A percentile compares a stretch with the other conserved stretches of the same genome.
These are phyloP conservation scores for Trametes cingulata DNA, from an alignment of 768 basidiomycete genomes.

Conservation along the genomic window DNA sequence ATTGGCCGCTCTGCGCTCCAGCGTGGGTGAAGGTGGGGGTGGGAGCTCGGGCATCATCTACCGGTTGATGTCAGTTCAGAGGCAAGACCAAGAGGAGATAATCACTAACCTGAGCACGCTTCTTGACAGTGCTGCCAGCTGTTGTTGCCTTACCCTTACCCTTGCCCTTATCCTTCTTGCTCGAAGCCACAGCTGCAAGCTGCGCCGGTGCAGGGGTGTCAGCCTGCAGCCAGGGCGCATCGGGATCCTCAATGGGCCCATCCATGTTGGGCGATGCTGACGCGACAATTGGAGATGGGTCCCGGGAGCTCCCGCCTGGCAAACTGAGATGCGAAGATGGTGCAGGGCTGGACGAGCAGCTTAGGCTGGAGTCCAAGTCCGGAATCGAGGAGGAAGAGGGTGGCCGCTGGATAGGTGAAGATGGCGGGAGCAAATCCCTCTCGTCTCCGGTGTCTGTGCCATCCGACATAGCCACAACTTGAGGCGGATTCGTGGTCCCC, in stretches of 20 bases:
- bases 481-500: not conserved
- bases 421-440: not conserved
- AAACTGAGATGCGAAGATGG: constrained; percentile 29
- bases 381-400: constrained; percentile 47
- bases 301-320: constrained; percentile 10
- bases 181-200: not conserved
- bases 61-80: not conserved
- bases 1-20: not conserved
- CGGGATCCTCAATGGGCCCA: constrained; percentile 4
- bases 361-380: constrained; percentile 60
- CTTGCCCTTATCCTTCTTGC: not conserved
- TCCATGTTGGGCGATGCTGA: not conserved
- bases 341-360: constrained; percentile 69
- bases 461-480: not conserved
- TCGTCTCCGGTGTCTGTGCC: not conserved
- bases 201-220: not conserved
- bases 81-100: not conserved
- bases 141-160: not conserved
- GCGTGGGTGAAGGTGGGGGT: constrained; percentile 12
- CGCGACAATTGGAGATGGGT: constrained; percentile 4
- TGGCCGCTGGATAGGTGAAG: constrained; percentile 18
- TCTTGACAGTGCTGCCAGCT: constrained; percentile 1
- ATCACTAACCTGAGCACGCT: constrained; percentile 7
- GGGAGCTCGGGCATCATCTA: constrained; percentile 8
- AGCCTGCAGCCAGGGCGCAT: constrained; percentile 11